phyloP scores from a whole-genome alignment of 257 asterid genomes.

The Primulina huaijiensis region DNA sequence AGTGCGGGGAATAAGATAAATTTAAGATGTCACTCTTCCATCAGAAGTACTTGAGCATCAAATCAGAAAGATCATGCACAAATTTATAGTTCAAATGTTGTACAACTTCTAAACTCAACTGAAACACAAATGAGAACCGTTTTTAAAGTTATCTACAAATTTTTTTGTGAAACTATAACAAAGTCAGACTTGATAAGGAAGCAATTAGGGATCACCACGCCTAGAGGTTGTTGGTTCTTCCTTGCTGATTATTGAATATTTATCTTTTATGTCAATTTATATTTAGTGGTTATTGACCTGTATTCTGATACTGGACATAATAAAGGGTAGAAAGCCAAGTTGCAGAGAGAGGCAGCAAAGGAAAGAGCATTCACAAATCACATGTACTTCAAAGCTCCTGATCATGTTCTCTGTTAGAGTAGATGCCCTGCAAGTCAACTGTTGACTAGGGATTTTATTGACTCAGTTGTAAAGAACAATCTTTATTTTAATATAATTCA shows the following conservation, averaged over 20 bases:
- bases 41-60: background rate
- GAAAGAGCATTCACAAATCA: slow-evolving; percentile 53
- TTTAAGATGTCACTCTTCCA: background rate
- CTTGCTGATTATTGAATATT: too few relatives aligned
- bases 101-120: background rate
- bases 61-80: background rate
- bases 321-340: slow-evolving; percentile 24
- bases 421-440: too few relatives aligned
- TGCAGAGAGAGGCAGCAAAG: slow-evolving; percentile 37
- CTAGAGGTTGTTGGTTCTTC: too few relatives aligned
- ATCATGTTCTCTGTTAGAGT: too few relatives aligned
- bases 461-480: too few relatives aligned
- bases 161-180: slow-evolving; percentile 8
- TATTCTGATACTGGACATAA: too few relatives aligned
- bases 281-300: too few relatives aligned
- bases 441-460: too few relatives aligned
- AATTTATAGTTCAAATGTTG: slow-evolving; percentile 12
- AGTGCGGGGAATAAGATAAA: slow-evolving; percentile 4
- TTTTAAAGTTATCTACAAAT: too few relatives aligned
- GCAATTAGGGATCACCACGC: too few relatives aligned
- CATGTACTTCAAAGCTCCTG: slow-evolving; percentile 76
- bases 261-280: too few relatives aligned
- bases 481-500: too few relatives aligned
- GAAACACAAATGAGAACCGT: background rate
- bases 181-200: slow-evolving; percentile 61